Percentiles rank a stretch among this genome's conserved stretches.
phyloP scores from a whole-genome alignment of 1,284 basidiomycete genomes.

The Violaceomyces palustris region DNA sequence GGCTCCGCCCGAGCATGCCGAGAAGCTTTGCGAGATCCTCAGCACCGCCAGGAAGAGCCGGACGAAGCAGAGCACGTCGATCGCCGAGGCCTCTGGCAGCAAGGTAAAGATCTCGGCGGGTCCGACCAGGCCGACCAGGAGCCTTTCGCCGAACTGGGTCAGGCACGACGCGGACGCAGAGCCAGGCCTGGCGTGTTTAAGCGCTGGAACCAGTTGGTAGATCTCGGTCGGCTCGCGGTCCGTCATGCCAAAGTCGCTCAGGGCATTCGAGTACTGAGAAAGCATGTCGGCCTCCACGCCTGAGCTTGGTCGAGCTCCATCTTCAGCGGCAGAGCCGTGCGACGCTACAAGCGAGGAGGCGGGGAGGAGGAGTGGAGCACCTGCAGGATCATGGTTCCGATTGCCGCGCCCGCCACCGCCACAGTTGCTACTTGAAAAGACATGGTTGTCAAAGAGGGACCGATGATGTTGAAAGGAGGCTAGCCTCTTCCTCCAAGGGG shows the following conservation, averaged over 20 bases:
- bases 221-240: conserved; percentile 27
- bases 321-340: too few species aligned
- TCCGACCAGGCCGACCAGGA: conserved; percentile 19
- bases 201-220: conserved; percentile 12
- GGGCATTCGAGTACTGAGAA: too few species aligned
- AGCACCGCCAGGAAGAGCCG: conserved; percentile 36
- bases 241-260: too few species aligned
- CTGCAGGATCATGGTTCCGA: too few species aligned
- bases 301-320: too few species aligned
- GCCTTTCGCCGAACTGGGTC: background rate
- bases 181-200: too few species aligned
- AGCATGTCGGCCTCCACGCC: too few species aligned
- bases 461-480: conserved; percentile 15
- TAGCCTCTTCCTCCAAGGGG: conserved; percentile 35
- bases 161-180: background rate
- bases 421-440: background rate
- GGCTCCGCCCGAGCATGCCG: background rate
- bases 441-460: conserved; percentile 11
- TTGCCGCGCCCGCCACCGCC: background rate
- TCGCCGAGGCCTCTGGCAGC: conserved; percentile 22
- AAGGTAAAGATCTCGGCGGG: conserved; percentile 18
- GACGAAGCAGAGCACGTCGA: conserved; percentile 32
- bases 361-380: too few species aligned
- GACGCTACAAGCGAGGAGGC: background rate
- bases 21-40: conserved; percentile 30